Conservation (phyloP, 1,284 basidiomycete species). For the Cutaneotrichosporon sp. region DNA sequence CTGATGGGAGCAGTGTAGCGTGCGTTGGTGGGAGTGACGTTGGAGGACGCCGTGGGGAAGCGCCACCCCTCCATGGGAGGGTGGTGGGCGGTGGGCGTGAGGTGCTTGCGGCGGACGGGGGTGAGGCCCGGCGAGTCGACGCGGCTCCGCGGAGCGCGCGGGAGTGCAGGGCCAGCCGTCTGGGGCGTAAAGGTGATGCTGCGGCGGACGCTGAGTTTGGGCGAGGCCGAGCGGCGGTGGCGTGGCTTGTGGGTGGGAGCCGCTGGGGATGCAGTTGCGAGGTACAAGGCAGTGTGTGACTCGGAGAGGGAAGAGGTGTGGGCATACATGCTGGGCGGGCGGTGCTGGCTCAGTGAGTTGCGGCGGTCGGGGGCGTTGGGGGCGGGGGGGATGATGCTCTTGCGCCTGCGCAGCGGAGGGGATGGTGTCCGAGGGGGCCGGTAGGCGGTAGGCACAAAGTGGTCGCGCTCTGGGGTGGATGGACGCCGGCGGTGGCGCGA, state of each 20-base stretch:
- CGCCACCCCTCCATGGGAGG: constrained; percentile 45
- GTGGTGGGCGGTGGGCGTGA: constrained; percentile 36
- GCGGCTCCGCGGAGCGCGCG: constrained; percentile 16
- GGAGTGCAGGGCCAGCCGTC: constrained; percentile 37
- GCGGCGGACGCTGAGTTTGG: constrained; percentile 35
- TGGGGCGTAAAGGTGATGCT: constrained; percentile 44
- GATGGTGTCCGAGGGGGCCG: constrained; percentile 43
- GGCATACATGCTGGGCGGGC: constrained; percentile 35
- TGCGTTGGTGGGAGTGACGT: constrained; percentile 16
- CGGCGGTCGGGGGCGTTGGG: constrained; percentile 20
- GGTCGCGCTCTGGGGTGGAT: constrained; percentile 14
- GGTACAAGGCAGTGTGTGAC: constrained; percentile 49
- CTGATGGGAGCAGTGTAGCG: neutral
- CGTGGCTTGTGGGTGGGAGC: constrained; percentile 12
- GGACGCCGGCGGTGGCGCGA: neutral
- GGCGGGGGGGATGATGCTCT: constrained; percentile 18
- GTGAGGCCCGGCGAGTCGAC: constrained; percentile 31
- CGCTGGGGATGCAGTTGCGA: constrained; percentile 48
- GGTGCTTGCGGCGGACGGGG: constrained; percentile 29
- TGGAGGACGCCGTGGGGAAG: constrained; percentile 36
- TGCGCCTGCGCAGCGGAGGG: constrained; percentile 27
- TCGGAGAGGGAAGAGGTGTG: constrained; percentile 50
- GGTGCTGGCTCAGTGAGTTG: constrained; percentile 16
- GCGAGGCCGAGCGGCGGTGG: constrained; percentile 38
- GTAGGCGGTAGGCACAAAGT: constrained; percentile 37